A percentile compares a stretch with the other conserved stretches of the same genome.
Evolutionary conservation across 2,329 filamentous ascomycete species (phyloP).

Genomic region (Fusarium dlaminii): DNA sequence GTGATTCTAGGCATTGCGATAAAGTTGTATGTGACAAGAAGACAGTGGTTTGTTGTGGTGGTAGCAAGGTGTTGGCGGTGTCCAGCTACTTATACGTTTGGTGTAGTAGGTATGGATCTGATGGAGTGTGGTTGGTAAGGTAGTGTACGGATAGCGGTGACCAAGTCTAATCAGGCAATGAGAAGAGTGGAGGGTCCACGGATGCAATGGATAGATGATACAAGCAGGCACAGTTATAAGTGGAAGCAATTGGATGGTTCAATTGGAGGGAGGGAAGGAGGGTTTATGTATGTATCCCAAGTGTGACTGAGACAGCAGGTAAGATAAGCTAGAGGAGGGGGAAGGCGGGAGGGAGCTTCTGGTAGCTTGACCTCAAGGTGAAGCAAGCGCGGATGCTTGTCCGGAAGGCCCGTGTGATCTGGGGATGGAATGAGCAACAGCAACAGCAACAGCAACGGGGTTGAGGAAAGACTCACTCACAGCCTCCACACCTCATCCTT

Average conservation of each 20-base stretch:
- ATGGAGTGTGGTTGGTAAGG: not conserved
- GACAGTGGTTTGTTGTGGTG: not conserved
- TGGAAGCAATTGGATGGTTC: conserved; percentile 13
- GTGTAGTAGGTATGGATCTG: not conserved
- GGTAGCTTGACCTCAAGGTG: conserved; percentile 9
- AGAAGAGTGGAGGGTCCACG: not conserved
- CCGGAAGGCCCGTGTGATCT: conserved; percentile 27
- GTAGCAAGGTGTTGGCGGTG: not conserved
- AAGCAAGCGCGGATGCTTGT: conserved; percentile 19
- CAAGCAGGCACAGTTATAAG: conserved; percentile 5
- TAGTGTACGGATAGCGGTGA: conserved; percentile 22
- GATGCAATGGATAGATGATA: conserved; percentile 1
- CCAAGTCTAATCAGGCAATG: conserved; percentile 27
- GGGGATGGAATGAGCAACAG: conserved; percentile 23
- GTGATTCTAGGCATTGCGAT: conserved; percentile 60
- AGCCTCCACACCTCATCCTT: conserved; percentile 9
- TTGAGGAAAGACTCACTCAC: conserved; percentile 18
- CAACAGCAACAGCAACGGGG: not conserved
- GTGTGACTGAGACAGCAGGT: conserved; percentile 8
- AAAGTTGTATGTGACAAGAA: not conserved
- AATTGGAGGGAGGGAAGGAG: conserved; percentile 15
- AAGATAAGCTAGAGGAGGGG: conserved; percentile 23
- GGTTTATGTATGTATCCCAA: conserved; percentile 30
- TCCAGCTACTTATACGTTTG: conserved; percentile 30
- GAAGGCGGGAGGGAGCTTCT: conserved; percentile 23